Evolutionary conservation across 2,329 filamentous ascomycete genomes (phyloP).

Genomic region (Claviceps humidiphila): DNA sequence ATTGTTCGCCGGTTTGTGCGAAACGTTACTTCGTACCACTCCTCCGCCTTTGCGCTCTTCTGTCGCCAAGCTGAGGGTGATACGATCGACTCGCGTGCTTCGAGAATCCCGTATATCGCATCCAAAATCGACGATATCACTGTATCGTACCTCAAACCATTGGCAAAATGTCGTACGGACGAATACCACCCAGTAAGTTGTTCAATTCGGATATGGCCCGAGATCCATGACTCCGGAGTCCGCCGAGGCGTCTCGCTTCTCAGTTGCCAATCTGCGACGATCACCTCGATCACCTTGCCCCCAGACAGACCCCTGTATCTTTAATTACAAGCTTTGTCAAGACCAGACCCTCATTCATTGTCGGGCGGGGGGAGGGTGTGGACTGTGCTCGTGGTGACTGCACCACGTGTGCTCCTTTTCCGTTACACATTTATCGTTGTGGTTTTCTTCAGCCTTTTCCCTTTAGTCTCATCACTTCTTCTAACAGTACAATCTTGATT

Average conservation of each 20-base stretch:
- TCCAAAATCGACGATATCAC: background rate
- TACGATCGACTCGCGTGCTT: background rate
- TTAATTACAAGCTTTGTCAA: background rate
- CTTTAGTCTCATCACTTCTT: no score
- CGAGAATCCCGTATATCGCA: background rate
- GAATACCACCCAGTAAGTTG: background rate
- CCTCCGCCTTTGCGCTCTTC: background rate
- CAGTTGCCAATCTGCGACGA: background rate
- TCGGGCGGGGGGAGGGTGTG: background rate
- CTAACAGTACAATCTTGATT: background rate
- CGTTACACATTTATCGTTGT: no score
- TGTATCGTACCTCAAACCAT: background rate
- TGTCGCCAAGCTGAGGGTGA: background rate
- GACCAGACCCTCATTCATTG: background rate
- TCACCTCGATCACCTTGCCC: background rate
- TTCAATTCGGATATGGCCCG: background rate
- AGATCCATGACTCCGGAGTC: background rate
- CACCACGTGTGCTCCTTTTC: background rate
- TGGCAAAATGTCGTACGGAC: constrained; percentile 3
- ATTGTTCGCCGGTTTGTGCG: background rate
- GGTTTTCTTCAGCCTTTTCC: background rate
- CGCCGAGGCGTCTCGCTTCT: background rate
- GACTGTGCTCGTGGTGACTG: background rate
- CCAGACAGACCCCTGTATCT: background rate
- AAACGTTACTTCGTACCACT: background rate